Base-by-base conservation (phyloP, 495 filamentous ascomycete genomes). In the Annulohypoxylon bovei region DNA sequence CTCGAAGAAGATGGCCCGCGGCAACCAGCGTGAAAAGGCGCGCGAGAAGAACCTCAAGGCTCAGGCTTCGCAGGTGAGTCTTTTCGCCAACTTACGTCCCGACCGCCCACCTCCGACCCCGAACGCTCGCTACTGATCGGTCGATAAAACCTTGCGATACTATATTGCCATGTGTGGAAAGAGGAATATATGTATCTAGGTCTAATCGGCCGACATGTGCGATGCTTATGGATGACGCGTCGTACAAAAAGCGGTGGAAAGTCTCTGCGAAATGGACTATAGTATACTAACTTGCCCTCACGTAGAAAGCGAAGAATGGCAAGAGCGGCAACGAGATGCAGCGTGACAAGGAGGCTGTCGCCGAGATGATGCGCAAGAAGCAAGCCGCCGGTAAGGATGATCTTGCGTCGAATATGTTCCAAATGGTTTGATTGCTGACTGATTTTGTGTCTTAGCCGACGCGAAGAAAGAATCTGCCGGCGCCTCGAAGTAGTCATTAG, bases 11-110 rank as follows among this genome's bases (percentile, higher is more conserved):
- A 97, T 97, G 94, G 88, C 94, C 63, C 92, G 94, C 77, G 94
- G 94, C 70, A 98, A 98, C 77, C 94, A 98, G 85, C 88, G 94
- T 75, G 93, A 97, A 59, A 92, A 91, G 79, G 92, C 91, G 75
- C 91, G 94, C 64, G 91, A 92, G 80, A 93, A 93, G 81, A 90
- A 85, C 74, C 86, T 88, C 77, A 93, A 94, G 84, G 88, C 88
- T 76, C 76, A 82, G 53, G 81, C 85, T 28, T 67, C 76, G 22
- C 64, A 81, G 80, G 90, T 91, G 81, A 74, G 85, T 75, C 54
- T 60, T 55, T 60, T 39, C 30, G 40, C 57, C 25, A 39, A 74
- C 53, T 53, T 58, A 54, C 54, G 44, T 25, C 20, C 60, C 46
- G 37, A 18, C 57, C 44, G 53, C 49, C 18, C 40, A 42, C 39